Conservation (phyloP, 257 asterid genomes). For the Echium plantagineum region DNA sequence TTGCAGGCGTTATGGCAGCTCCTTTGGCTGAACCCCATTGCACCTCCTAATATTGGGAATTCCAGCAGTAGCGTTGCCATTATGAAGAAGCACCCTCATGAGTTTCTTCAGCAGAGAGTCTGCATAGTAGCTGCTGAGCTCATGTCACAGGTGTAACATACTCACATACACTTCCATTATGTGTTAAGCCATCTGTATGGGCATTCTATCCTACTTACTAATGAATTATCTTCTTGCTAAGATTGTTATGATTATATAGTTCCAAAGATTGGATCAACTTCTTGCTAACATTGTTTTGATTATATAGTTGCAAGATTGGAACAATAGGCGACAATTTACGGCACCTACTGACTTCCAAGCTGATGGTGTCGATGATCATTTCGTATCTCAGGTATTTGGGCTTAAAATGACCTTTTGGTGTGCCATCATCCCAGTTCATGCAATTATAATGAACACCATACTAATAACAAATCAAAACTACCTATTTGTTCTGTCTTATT, state of each 20-base stretch:
- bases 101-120: constrained; percentile 83
- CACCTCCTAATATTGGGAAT: constrained; percentile 45
- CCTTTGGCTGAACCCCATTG: constrained; percentile 75
- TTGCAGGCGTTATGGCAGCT: constrained; percentile 89
- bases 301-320: constrained; percentile 93
- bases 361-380: constrained; percentile 80
- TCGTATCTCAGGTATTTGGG: constrained; percentile 64
- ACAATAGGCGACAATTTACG: constrained; percentile 80
- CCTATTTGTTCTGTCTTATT: not conserved
- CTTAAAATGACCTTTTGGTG: not conserved
- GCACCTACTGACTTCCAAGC: constrained; percentile 87
- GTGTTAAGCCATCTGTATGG: not conserved
- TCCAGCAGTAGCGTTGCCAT: constrained; percentile 30
- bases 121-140: constrained; percentile 86
- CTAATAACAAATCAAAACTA: constrained; percentile 14
- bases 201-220: not conserved
- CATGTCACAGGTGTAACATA: constrained; percentile 57
- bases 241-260: constrained; percentile 28
- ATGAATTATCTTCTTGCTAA: not conserved
- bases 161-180: not conserved
- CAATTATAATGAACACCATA: constrained; percentile 60
- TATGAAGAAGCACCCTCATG: constrained; percentile 63
- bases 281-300: constrained; percentile 8
- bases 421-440: constrained; percentile 38
- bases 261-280: constrained; percentile 93